Evolutionary conservation across 257 asterid genomes (phyloP).

Genomic region (Nyctanthes arbortristis): DNA sequence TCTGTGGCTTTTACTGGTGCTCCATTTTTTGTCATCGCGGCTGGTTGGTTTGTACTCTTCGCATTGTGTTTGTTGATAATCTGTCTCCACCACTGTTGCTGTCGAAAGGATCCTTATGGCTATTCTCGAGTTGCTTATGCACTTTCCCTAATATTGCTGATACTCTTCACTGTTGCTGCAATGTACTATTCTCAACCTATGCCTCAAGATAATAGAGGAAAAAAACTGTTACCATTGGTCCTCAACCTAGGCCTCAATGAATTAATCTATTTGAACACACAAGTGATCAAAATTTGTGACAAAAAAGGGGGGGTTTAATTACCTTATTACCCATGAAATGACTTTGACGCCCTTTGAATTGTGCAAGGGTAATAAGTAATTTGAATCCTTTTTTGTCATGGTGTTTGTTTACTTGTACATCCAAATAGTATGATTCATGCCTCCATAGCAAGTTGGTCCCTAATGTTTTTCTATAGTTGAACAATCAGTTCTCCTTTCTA

Average conservation of each 20-base stretch:
- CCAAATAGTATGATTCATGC: no score
- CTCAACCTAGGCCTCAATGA: not conserved
- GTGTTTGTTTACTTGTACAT: no score
- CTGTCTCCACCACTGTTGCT: conserved; percentile 57
- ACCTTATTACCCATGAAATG: no score
- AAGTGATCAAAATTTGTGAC: no score
- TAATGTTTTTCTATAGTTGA: no score
- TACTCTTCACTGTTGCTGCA: conserved; percentile 54
- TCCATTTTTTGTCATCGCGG: conserved; percentile 62
- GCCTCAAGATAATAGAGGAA: not conserved
- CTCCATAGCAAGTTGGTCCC: not conserved
- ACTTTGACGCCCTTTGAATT: no score
- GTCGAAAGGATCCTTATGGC: conserved; percentile 56
- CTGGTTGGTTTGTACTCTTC: conserved; percentile 60
- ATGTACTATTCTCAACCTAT: conserved; percentile 39
- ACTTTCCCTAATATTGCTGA: conserved; percentile 70
- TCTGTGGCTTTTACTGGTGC: conserved; percentile 69
- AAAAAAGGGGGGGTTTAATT: no score
- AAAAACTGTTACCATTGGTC: not conserved
- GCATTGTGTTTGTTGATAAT: conserved; percentile 52
- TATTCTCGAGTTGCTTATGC: conserved; percentile 65
- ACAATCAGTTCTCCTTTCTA: no score
- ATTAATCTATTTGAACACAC: no score
- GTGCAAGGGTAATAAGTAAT: no score
- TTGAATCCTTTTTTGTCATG: no score